These are phyloP conservation scores for Mycena metata DNA, from an alignment of 768 basidiomycete genomes.

Conservation along the genomic window DNA sequence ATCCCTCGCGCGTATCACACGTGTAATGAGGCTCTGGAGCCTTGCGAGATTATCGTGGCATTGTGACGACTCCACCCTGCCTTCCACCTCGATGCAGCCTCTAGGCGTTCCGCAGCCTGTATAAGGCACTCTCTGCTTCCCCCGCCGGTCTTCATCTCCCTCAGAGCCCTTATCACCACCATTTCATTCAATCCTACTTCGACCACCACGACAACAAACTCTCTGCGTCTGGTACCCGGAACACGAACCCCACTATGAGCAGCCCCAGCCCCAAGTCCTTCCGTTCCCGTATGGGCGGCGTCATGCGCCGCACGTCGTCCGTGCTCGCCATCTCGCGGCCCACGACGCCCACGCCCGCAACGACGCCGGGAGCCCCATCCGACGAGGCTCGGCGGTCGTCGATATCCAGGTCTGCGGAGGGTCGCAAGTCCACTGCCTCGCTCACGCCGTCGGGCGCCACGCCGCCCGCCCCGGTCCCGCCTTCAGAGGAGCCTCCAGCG, in stretches of 20 bases:
- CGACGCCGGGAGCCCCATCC: constrained; percentile 41
- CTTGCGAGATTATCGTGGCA: constrained; percentile 39
- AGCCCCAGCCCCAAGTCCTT: constrained; percentile 56
- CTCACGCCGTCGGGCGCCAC: constrained; percentile 13
- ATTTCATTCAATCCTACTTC: background rate
- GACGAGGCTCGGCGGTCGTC: constrained; percentile 18
- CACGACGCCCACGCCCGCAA: constrained; percentile 47
- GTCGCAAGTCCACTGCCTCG: constrained; percentile 26
- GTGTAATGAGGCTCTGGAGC: constrained; percentile 23
- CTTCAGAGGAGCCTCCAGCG: constrained; percentile 1
- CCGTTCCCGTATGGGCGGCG: constrained; percentile 72
- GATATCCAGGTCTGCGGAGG: constrained; percentile 25
- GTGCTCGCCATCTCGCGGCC: constrained; percentile 56
- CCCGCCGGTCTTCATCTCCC: background rate
- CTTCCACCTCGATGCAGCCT: constrained; percentile 33
- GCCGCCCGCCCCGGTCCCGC: constrained; percentile 2
- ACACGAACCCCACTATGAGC: constrained; percentile 41
- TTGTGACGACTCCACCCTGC: constrained; percentile 12
- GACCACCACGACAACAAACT: background rate
- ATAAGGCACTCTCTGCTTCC: constrained; percentile 12
- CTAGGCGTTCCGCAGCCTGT: constrained; percentile 32
- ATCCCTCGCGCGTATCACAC: constrained; percentile 15
- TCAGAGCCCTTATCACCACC: background rate
- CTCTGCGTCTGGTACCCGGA: constrained; percentile 4
- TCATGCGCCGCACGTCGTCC: constrained; percentile 73